These are phyloP conservation scores for Bertia moriformis DNA, from an alignment of 2,329 filamentous ascomycete species.

Conservation along the genomic window DNA sequence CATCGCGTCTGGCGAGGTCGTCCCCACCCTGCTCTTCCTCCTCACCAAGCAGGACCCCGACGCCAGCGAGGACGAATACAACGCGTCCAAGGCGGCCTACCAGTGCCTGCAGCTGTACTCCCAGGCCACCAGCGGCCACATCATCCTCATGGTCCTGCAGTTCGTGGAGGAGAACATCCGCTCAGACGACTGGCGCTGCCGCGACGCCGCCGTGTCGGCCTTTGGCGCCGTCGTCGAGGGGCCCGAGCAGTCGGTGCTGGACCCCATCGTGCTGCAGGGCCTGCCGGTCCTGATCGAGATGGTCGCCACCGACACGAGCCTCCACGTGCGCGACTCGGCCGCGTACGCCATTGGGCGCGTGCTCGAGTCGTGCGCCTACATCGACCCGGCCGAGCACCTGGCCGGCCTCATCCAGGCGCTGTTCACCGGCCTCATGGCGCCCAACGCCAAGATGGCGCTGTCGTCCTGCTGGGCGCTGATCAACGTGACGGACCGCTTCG, in stretches of 20 bases:
- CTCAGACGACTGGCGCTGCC: constrained; percentile 81
- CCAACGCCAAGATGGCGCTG: constrained; percentile 88
- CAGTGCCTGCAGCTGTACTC: constrained; percentile 93
- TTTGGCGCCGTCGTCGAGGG: constrained; percentile 99
- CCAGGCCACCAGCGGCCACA: constrained; percentile 71
- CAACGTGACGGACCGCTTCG: constrained; percentile 93
- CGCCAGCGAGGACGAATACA: constrained; percentile 92
- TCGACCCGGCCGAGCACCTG: constrained; percentile 72
- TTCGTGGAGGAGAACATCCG: constrained; percentile 89
- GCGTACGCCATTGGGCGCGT: constrained; percentile 93
- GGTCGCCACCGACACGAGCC: constrained; percentile 80
- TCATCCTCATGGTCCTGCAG: constrained; percentile 72
- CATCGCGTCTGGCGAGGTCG: constrained; percentile 83
- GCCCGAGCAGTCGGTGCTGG: constrained; percentile 79
- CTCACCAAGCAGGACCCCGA: constrained; percentile 97
- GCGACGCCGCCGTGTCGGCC: constrained; percentile 89
- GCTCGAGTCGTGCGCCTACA: constrained; percentile 81
- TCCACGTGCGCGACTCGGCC: constrained; percentile 89
- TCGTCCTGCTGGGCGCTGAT: constrained; percentile 99
- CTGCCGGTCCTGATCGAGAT: constrained; percentile 75
- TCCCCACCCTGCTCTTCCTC: constrained; percentile 76
- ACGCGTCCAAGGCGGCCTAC: constrained; percentile 84
- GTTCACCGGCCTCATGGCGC: constrained; percentile 77
- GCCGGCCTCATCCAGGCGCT: constrained; percentile 74
- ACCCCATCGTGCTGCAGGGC: constrained; percentile 90